Evolutionary conservation across 257 asterid genomes (phyloP), one percentile per base, ranked within the genome.

Genomic region (Perilla frutescens): DNA sequence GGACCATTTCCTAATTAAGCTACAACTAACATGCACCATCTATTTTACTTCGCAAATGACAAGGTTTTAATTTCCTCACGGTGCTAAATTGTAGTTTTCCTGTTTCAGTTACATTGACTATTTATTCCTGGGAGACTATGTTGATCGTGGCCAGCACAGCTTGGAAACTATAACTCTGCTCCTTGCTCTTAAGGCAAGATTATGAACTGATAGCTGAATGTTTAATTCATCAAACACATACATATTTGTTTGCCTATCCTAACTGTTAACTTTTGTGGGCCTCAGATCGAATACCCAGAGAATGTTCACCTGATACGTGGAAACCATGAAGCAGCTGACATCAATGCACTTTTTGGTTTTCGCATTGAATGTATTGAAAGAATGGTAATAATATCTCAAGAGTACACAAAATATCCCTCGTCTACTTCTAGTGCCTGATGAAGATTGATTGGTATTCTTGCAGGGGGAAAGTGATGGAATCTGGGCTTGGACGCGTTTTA

Each of bases 131-230:
- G 99, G 99, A 74, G 99, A 95, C 82, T 95, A 95, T 76, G 99
- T 95, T 77, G 99, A 95, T 83, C 97, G 99, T 72, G 99, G 99
- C 49, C 99, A 95, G 82, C 99, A 95, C 88, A 95, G 99, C 89
- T 85, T 95, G 92, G 99, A 95, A 85, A 95, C 99, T 78, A 95
- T 95, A 76, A 92, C 96, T 68, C 84, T 95, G 87, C 98, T 95
- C 70, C 93, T 95, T 70, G 99, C 99, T 74, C 87, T 95, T 14
- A 95, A 95, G 96, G 99, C 85, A 82, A 84, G 85, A 77, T 69
- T 77, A 49, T 63, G 45, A 55, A 39, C 37, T 14, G 51, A 66
- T 34, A 26, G 54, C 66, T 14, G 11, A 60, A 20, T 60, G 64
- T 66, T 62, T 66, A n/a, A 45, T 37, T 62, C 53, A 45, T 64